Base-by-base conservation (phyloP, 1,284 basidiomycete genomes). In the Rhodotorula glutinis region DNA sequence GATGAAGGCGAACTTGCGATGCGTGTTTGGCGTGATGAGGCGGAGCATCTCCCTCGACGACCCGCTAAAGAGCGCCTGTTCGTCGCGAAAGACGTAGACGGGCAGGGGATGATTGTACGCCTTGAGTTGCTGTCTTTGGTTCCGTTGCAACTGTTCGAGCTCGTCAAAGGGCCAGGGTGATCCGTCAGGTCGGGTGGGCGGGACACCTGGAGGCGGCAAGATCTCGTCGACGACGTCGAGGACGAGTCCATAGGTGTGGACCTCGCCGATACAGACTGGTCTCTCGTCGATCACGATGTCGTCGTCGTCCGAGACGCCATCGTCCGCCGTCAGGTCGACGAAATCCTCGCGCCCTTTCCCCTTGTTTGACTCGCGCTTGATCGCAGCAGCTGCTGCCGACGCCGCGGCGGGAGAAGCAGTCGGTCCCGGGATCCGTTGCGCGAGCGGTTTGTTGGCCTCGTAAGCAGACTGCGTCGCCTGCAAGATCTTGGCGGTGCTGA, bases 151-250 rank as follows among this genome's bases (percentile, higher is more conserved):
- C 33, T 77, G 74, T 2, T 33, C 13, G 40, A 60, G 23, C 23
- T 60, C 38, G 5, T 38, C 60, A 1, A 13, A 54, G 57, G 66
- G 29, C 60, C 60, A 66, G 73, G 53, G 40, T 59, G 57, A 72
- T 73, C 55, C 56, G 70, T 38, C 60, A 57, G 30, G 72, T 71
- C 57, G 49, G 23, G 44, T 40, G 53, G 41, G 49, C 60, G 27
- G 29, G 61, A 51, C 23, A 59, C 57, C 0, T 33, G 52, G 11
- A 5, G 83, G 84, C 11, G 83, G 80, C 40, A 83, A 77, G 27
- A 91, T 80, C 75, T 91, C 92, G 29, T 83, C 76, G n/a, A 88
- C 84, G 4, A 91, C 92, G 79, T 93, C 93, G 13, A 94, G 82
- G 62, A 95, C 87, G 55, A 95, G 84, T 7, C 90, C 91, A 21